Evolutionary conservation across 257 asterid genomes (phyloP), one percentile per base, ranked within the genome.

Genomic region (Gentiana macrophylla): DNA sequence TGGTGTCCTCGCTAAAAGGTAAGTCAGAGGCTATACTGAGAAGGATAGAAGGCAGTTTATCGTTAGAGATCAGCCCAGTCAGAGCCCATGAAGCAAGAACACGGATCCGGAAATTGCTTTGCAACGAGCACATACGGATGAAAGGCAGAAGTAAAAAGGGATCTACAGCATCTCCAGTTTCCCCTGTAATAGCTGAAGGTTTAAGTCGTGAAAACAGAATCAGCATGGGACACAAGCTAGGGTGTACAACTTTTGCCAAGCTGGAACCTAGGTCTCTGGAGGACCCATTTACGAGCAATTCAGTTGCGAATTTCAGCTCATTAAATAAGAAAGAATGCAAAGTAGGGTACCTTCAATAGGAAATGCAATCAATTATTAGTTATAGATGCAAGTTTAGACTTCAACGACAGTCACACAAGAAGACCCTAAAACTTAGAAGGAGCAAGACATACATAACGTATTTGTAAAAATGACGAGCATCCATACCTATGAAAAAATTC

Each of bases 211-310:
- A 79, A 62, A 91, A 72, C 49, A 91, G 81, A 68, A 91, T 87
- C 82, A 91, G 77, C 77, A 91, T 65, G 0, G 98, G 97, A 57
- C 94, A 87, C 77, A 91, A 83, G 75, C 98, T 91, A 56, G 98
- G 97, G 68, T 87, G 98, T 48, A 84, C 86, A 37, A 32, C 81
- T 59, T 76, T 82, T 64, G 82, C 81, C 78, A 84, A 70, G 84
- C 75, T 78, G 58, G 89, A 67, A 62, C 72, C 75, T 67, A 68
- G 55, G 33, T 73, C 71, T 56, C 74, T 70, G 37, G 91, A 70
- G 50, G 91, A 71, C 47, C 79, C 94, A 67, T 69, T 73, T 50
- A 60, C 32, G 61, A 84, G 92, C 54, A 75, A 66, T 51, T 84
- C 90, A 2, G 97, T 84, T 48, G 98, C 97, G 71, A 84, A 77